These are phyloP conservation scores for Lentinula raphanica DNA, from an alignment of 768 basidiomycete genomes.

Conservation along the genomic window DNA sequence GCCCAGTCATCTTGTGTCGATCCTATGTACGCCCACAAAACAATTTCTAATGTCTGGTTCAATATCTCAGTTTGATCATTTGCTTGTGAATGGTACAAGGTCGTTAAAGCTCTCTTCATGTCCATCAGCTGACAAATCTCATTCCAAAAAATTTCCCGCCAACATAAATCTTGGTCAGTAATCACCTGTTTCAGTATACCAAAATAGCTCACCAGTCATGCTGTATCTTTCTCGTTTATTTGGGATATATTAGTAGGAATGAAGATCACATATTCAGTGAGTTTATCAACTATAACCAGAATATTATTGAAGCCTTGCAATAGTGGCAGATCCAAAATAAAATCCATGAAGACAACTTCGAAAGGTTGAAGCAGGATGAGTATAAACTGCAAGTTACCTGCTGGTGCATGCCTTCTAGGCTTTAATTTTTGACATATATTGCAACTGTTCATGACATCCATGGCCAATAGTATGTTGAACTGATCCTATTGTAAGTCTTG, in stretches of 20 bases:
- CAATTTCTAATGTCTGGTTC: conserved; percentile 27
- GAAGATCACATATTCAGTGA: conserved; percentile 35
- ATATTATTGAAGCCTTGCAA: neutral
- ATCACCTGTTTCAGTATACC: no score
- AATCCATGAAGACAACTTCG: neutral
- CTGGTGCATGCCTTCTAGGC: neutral
- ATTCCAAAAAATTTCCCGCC: conserved; percentile 21
- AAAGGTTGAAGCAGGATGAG: neutral
- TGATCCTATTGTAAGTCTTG: no score
- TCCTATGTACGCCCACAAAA: conserved; percentile 25
- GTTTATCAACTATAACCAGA: neutral
- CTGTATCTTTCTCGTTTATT: conserved; percentile 9
- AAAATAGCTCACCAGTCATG: no score
- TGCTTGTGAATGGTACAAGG: conserved; percentile 25
- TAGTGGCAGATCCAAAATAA: neutral
- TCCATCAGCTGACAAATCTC: conserved; percentile 21
- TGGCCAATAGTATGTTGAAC: no score
- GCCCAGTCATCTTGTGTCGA: conserved; percentile 20
- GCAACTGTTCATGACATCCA: conserved; percentile 13
- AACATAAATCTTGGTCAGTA: conserved; percentile 11
- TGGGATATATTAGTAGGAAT: conserved; percentile 23
- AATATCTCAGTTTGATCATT: conserved; percentile 32
- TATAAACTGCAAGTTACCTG: neutral
- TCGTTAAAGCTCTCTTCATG: conserved; percentile 20
- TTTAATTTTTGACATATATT: neutral